Base-by-base conservation (phyloP, 2,329 filamentous ascomycete species). In the Seiridium unicorne region DNA sequence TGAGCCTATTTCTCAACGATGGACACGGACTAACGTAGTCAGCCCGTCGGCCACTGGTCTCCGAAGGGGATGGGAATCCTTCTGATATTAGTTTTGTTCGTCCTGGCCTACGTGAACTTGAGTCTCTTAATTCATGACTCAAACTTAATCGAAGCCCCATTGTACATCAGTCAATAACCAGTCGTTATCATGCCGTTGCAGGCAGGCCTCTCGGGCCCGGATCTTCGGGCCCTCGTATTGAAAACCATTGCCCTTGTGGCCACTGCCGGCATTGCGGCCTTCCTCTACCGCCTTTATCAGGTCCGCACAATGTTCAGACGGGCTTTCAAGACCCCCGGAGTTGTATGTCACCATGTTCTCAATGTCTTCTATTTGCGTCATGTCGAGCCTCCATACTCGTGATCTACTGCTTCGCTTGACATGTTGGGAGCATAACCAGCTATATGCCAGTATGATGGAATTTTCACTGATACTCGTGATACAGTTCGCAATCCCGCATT, bases 281-380 rank as follows among this genome's bases (percentile, higher is more conserved):
- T 73, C 59, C 65, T 72, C 56, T 66, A 65, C 48, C 62, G 65
- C 44, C 63, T 73, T 5, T 69, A 69, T 54, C 66, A 67, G 51
- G 62, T 65, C 31, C 69, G 72, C 10, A 66, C 63, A 58, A 38
- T 64, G 44, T 68, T 70, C 9, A 65, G 70, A 44, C 63, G 62
- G 7, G 60, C 65, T 6, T 56, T 57, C 44, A 69, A 62, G 11
- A 62, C 70, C 51, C 60, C 71, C 64, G 69, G 66, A 46, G 62
- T 71, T 44, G 70, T 73, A 60, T 59, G 71, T 68, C 18, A 26
- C 18, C 18, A 11, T 42, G 9, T 47, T 34, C 51, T 38, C 53
- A 42, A 47, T 13, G 44, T 42, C 36, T 3, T 56, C 11, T 31
- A 51, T 10, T 31, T 34, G 18, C n/a, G 38, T 42, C 38, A 13